These are phyloP conservation scores for Linum usitatissimum DNA, from an alignment of 345 rosid species.

Conservation along the genomic window DNA sequence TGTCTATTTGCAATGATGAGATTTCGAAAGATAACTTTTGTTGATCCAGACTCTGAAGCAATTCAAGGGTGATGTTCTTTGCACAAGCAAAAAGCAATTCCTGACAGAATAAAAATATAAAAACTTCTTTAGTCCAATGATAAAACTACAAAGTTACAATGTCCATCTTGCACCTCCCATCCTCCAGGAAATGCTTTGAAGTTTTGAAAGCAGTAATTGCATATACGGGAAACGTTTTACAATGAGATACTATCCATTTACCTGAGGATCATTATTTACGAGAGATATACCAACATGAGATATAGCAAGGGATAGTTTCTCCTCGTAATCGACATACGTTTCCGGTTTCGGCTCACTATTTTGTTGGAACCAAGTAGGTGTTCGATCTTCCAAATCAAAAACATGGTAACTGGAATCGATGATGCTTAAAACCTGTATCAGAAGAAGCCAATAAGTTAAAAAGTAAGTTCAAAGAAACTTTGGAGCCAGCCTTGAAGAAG, in stretches of 20 bases:
- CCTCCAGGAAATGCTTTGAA: background rate
- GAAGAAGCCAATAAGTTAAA: conserved; percentile 13
- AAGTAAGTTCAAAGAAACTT: conserved; percentile 8
- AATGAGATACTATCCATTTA: conserved; percentile 11
- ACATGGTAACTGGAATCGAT: conserved; percentile 72
- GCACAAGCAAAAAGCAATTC: conserved; percentile 84
- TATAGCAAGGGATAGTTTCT: conserved; percentile 51
- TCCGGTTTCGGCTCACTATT: conserved; percentile 41
- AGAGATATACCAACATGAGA: conserved; percentile 68
- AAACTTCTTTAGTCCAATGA: background rate
- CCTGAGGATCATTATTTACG: conserved; percentile 77
- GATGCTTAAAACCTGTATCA: conserved; percentile 61
- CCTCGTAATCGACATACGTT: conserved; percentile 39
- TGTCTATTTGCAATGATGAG: conserved; percentile 74
- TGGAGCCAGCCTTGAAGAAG: conserved; percentile 6
- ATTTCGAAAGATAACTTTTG: conserved; percentile 65
- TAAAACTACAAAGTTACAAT: too few species aligned
- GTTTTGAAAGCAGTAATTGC: background rate
- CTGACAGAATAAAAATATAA: conserved; percentile 30
- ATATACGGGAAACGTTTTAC: background rate
- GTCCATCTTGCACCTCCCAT: too few species aligned
- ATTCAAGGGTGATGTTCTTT: conserved; percentile 42
- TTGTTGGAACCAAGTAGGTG: conserved; percentile 21
- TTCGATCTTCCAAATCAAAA: conserved; percentile 31
- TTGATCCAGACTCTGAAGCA: conserved; percentile 70